Percentiles rank a stretch among this genome's conserved stretches.
Conservation (phyloP, 2,329 filamentous ascomycete genomes). For the Sarocladium brachiariae region DNA sequence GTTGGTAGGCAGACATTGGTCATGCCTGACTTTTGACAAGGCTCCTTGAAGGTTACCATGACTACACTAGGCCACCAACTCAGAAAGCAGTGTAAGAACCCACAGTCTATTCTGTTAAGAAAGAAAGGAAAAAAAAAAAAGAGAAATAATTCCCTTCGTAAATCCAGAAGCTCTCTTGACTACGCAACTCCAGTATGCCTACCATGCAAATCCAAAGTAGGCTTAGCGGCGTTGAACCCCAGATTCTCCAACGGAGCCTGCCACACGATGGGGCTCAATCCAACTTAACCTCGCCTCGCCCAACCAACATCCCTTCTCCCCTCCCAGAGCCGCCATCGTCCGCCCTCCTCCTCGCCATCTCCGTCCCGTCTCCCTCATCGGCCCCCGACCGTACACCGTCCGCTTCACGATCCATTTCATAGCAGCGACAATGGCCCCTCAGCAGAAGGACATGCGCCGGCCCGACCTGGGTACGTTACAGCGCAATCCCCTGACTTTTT, state of each 20-base stretch:
- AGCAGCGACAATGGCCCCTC: conserved; percentile 28
- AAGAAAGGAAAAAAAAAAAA: too few species aligned
- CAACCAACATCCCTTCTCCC: background rate
- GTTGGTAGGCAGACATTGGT: too few species aligned
- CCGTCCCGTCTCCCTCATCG: background rate
- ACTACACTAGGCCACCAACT: too few species aligned
- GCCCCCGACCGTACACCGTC: background rate
- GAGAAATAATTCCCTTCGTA: too few species aligned
- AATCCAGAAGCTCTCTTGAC: too few species aligned
- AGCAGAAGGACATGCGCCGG: conserved; percentile 36
- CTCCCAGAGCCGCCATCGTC: too few species aligned
- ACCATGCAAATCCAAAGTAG: conserved; percentile 48
- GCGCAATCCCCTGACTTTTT: background rate
- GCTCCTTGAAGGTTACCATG: too few species aligned
- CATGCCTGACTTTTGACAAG: too few species aligned
- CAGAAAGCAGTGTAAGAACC: too few species aligned
- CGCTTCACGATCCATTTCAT: background rate
- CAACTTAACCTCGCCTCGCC: background rate
- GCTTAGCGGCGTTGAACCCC: background rate
- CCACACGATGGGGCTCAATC: too few species aligned
- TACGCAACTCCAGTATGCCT: too few species aligned
- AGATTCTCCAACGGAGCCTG: conserved; percentile 7
- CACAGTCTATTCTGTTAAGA: too few species aligned
- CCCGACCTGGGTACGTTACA: conserved; percentile 34
- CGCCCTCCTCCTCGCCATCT: background rate